Evolutionary conservation across 139 green algal species (phyloP).

Genomic region (Chlorella sp.): DNA sequence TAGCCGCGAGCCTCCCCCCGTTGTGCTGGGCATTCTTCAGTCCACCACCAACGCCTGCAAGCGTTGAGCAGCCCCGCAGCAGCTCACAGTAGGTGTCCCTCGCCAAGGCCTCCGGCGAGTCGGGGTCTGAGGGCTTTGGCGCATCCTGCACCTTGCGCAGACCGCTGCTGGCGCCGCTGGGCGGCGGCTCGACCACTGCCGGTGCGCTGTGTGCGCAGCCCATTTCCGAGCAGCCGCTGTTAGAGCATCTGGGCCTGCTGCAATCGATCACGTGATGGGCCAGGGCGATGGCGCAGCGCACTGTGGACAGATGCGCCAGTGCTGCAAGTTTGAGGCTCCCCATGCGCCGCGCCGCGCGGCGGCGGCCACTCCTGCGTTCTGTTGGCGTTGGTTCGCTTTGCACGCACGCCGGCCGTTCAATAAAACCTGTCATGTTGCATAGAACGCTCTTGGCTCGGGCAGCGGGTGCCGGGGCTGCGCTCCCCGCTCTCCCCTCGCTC

Average conservation of each 20-base stretch:
- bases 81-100: conserved; percentile 43
- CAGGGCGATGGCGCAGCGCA: background rate
- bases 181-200: background rate
- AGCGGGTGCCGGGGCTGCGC: too few relatives aligned
- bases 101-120: conserved; percentile 18
- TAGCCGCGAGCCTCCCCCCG: background rate
- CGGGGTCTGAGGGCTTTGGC: background rate
- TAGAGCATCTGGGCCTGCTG: conserved; percentile 2
- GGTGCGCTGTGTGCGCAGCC: conserved; percentile 27
- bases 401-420: too few relatives aligned
- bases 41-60: too few relatives aligned
- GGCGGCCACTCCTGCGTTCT: too few relatives aligned
- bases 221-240: background rate
- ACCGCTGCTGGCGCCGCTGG: background rate
- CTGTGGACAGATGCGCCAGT: background rate
- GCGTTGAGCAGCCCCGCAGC: too few relatives aligned
- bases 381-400: too few relatives aligned
- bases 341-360: too few relatives aligned
- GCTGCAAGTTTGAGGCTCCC: background rate
- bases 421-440: too few relatives aligned
- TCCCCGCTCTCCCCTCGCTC: too few relatives aligned
- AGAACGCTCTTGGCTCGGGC: too few relatives aligned
- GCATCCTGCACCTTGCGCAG: background rate
- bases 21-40: too few relatives aligned
- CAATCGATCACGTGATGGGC: too few relatives aligned